Base-by-base conservation (phyloP, 2,329 filamentous ascomycete species). In the Clonostachys solani region DNA sequence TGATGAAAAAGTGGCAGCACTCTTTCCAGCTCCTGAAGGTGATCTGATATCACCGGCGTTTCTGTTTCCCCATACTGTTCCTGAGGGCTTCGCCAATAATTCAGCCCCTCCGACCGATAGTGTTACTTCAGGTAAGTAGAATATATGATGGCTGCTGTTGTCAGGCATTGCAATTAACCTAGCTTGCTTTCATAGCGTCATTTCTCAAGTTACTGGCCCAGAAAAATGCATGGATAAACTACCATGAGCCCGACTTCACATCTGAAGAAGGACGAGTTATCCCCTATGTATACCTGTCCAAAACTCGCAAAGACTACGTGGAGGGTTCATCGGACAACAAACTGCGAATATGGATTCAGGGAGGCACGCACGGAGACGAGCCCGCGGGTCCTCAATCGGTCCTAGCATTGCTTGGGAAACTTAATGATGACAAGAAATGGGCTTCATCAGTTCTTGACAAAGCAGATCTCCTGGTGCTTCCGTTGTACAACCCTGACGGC, bases 231-330 rank as follows among this genome's bases (percentile, higher is more conserved):
- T 56, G 53, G 51, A 47, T 56, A 47, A 53, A 49, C 12, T 55
- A 55, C 43, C 45, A 50, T 18, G 45, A 37, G 23, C 46, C 52
- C 1, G 34, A 46, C 33, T 52, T 56, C 45, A 33, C 40, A 18
- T 56, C 54, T 4, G 54, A 56, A 37, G 54, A 56, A 34, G 54
- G 54, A 29, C 52, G 52, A 5, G 43, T 50, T 8, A 45, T 56
- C 15, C 54, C 54, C 1, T 54, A 55, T n/a, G 45, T 55, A 34
- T 49, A 49, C 23, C 44, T 56, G 1, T 50, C 52, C 3, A 48
- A 41, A 16, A 29, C 23, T 29, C 23, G 23, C 23, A 29, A 29
- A 6, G 47, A 45, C 13, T 35, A 36, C 37, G 5, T 18, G 19
- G 17, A 18, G 36, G 38, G 17, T 19, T 40, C 33, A 17, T 19